Evolutionary conservation across 129 eudicot genomes (phyloP).

Genomic region (Daucus carota): DH1_v3.0 NC_030386.2:11085501-11086000

Average conservation of each 20-base stretch:
- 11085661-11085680: no score
- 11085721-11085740: no score
- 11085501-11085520: no score
- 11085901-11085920: not conserved
- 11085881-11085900: not conserved
- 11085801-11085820: not conserved
- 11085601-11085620: constrained; percentile 23
- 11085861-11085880: not conserved
- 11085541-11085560: constrained; percentile 25
- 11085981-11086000: not conserved
- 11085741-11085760: no score
- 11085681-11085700: no score
- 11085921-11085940: not conserved
- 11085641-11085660: no score
- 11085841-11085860: not conserved
- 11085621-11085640: not conserved
- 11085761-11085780: not conserved
- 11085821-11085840: not conserved
- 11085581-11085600: constrained; percentile 54
- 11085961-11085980: not conserved
- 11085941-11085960: not conserved
- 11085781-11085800: not conserved
- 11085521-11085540: no score
- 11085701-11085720: no score
- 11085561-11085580: constrained; percentile 94